Evolutionary conservation across 2,329 filamentous ascomycete species (phyloP).

Genomic region (Xylaria polymorpha): DNA sequence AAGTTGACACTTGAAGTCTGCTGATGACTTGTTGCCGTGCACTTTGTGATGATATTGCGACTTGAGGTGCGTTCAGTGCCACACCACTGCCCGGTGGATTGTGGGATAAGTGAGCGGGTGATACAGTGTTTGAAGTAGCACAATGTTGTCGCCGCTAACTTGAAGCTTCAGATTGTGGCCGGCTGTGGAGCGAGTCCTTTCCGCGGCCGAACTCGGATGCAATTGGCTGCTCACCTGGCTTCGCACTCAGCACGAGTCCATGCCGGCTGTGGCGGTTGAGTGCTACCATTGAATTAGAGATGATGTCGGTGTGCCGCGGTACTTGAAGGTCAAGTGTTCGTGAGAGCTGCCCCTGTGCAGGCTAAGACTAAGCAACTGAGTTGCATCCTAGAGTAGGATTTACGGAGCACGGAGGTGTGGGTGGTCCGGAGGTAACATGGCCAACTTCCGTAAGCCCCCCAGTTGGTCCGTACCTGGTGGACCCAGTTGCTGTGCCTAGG

Average conservation of each 20-base stretch:
- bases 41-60: slow-evolving; percentile 12
- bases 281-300: background rate
- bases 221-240: slow-evolving; percentile 17
- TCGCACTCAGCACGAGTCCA: background rate
- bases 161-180: background rate
- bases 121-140: background rate
- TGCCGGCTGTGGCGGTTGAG: background rate
- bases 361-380: background rate
- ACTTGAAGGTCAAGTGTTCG: background rate
- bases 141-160: background rate
- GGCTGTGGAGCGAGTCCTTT: slow-evolving; percentile 1
- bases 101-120: background rate
- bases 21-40: background rate
- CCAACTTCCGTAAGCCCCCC: slow-evolving; percentile 11
- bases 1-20: slow-evolving; percentile 5
- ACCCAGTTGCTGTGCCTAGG: background rate
- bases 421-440: slow-evolving; percentile 12
- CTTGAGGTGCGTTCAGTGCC: slow-evolving; percentile 1
- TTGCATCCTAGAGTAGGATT: slow-evolving; percentile 7
- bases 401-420: slow-evolving; percentile 16
- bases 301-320: background rate
- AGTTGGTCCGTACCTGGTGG: background rate
- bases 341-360: background rate
- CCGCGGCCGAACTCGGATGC: background rate
- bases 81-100: slow-evolving; percentile 8